Percentiles rank a stretch among this genome's conserved stretches.
Evolutionary conservation across 2,329 filamentous ascomycete species (phyloP).

Genomic region (Xylaria sp.): DNA sequence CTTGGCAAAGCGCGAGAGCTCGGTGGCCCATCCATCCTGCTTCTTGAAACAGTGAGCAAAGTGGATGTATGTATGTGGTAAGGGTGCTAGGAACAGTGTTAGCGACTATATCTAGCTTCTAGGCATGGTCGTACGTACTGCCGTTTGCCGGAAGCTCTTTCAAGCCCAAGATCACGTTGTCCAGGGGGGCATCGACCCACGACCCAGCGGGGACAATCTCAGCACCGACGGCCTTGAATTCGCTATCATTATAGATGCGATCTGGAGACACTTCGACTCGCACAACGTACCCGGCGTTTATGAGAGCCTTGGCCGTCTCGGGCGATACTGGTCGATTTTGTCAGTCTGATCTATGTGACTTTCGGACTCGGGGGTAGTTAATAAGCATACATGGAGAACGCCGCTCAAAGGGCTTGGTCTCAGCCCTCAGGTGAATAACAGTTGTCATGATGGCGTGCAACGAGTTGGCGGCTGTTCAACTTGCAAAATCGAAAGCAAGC

Average conservation of each 20-base stretch:
- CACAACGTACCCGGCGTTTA: slow-evolving; percentile 11
- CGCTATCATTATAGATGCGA: slow-evolving; percentile 10
- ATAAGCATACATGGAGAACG: slow-evolving; percentile 12
- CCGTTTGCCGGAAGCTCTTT: slow-evolving; percentile 21
- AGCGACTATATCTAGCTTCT: no score
- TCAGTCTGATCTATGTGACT: slow-evolving; percentile 10
- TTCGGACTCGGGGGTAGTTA: neutral
- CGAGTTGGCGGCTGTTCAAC: no score
- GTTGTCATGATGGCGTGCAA: slow-evolving; percentile 2
- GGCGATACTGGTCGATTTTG: slow-evolving; percentile 9
- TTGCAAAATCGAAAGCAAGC: no score
- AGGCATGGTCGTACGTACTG: no score
- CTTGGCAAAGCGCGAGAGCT: slow-evolving; percentile 10
- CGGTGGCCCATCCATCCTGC: slow-evolving; percentile 8
- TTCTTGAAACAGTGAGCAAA: slow-evolving; percentile 16
- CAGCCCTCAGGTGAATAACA: slow-evolving; percentile 15
- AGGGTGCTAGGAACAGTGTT: neutral
- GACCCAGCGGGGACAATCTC: slow-evolving; percentile 12
- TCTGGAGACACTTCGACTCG: neutral
- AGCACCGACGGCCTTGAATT: slow-evolving; percentile 7
- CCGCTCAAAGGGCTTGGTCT: slow-evolving; percentile 19
- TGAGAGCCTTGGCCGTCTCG: slow-evolving; percentile 16
- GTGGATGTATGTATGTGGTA: slow-evolving; percentile 3
- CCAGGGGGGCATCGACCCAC: slow-evolving; percentile 7
- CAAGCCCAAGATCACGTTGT: slow-evolving; percentile 13